Evolutionary conservation across 495 filamentous ascomycete species (phyloP).

Genomic region (Penicillium longicatenatum): DNA sequence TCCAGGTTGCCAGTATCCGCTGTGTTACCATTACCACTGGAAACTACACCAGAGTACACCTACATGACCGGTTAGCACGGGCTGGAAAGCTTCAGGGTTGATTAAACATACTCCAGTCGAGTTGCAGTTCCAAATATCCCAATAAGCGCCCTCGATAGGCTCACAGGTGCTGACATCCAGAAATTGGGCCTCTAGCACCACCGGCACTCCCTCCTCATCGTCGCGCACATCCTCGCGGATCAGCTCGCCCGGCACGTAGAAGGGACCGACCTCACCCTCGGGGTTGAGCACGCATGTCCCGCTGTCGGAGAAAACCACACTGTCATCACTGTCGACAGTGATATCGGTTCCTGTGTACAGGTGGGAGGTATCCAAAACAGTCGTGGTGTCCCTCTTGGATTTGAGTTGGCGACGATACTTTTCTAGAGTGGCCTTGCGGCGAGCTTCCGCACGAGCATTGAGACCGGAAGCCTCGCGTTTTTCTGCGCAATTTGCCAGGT

Average conservation of each 20-base stretch:
- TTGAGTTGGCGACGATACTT: constrained; percentile 13
- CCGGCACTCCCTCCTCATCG: constrained; percentile 41
- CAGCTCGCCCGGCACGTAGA: constrained; percentile 33
- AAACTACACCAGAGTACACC: constrained; percentile 44
- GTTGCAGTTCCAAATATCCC: constrained; percentile 56
- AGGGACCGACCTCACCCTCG: constrained; percentile 16
- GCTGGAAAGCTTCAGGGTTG: constrained; percentile 33
- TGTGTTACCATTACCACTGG: constrained; percentile 28
- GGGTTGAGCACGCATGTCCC: constrained; percentile 15
- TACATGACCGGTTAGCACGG: background rate
- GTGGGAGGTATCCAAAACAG: constrained; percentile 7
- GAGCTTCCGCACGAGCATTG: constrained; percentile 16
- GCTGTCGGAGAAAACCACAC: constrained; percentile 4
- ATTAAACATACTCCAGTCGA: constrained; percentile 48
- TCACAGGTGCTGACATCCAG: constrained; percentile 50
- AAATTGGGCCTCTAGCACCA: constrained; percentile 54
- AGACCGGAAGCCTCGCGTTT: constrained; percentile 13
- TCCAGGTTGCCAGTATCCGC: constrained; percentile 42
- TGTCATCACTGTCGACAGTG: constrained; percentile 2
- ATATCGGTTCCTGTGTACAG: constrained; percentile 2
- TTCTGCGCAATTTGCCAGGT: constrained; percentile 13
- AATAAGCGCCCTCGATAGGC: constrained; percentile 42
- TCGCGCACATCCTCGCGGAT: constrained; percentile 52
- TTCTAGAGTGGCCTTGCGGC: constrained; percentile 11
- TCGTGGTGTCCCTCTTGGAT: constrained; percentile 2